phyloP scores from a whole-genome alignment of 768 basidiomycete species.

The Obba rivulosa region DNA sequence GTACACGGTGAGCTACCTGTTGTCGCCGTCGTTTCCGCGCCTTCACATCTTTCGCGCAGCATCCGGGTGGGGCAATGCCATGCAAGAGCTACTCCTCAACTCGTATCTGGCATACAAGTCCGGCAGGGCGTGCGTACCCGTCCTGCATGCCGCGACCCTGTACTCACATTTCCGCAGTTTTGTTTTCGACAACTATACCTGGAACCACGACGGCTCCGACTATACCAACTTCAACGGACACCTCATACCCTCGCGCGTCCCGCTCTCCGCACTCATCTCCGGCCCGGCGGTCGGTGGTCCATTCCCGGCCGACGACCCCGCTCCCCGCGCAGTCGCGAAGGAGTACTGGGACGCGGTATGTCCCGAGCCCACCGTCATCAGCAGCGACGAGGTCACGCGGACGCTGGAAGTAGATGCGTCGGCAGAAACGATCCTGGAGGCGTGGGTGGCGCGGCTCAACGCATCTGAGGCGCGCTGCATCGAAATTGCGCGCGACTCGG shows the following conservation, averaged over 20 bases:
- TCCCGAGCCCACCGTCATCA: conserved; percentile 29
- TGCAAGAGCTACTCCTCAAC: conserved; percentile 33
- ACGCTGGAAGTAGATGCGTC: conserved; percentile 27
- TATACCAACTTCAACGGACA: conserved; percentile 42
- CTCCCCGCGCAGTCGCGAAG: conserved; percentile 31
- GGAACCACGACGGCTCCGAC: conserved; percentile 37
- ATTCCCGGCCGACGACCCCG: conserved; percentile 28
- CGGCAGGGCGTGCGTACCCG: conserved; percentile 31
- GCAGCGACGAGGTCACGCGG: conserved; percentile 16
- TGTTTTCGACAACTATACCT: conserved; percentile 55
- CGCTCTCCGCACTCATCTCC: conserved; percentile 45
- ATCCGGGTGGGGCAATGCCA: conserved; percentile 35
- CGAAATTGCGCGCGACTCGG: conserved; percentile 9
- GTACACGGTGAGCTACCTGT: conserved; percentile 10
- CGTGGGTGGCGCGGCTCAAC: conserved; percentile 33
- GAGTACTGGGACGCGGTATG: conserved; percentile 38
- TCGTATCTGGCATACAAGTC: conserved; percentile 29
- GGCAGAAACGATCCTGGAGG: conserved; percentile 28
- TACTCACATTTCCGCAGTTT: conserved; percentile 18
- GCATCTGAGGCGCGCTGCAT: conserved; percentile 30
- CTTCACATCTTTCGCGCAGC: conserved; percentile 26
- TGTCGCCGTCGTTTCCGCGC: neutral
- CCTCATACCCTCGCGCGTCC: conserved; percentile 45
- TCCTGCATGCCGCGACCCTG: neutral
- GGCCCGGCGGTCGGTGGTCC: conserved; percentile 39